phyloP scores from a whole-genome alignment of 2,329 filamentous ascomycete genomes.

The Tolypocladium sp. region DNA sequence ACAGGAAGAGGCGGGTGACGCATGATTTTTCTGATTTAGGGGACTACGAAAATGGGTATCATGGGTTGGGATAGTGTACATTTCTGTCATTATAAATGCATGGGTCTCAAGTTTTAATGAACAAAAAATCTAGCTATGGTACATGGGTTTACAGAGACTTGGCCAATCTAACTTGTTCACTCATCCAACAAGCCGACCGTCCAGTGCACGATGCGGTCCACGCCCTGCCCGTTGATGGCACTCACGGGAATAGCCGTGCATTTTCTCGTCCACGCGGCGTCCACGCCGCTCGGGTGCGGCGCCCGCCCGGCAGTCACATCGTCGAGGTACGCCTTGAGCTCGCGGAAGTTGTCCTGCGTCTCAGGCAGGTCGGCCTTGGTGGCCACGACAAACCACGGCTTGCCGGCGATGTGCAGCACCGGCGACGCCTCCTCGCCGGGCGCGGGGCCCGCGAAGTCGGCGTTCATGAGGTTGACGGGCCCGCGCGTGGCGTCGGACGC shows the following conservation, averaged over 20 bases:
- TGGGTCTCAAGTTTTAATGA: background rate
- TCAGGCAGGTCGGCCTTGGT: conserved; percentile 81
- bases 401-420: conserved; percentile 71
- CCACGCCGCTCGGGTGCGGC: conserved; percentile 63
- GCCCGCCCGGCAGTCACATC: conserved; percentile 51
- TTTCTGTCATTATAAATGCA: background rate
- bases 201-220: conserved; percentile 65
- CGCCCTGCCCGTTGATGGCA: conserved; percentile 78
- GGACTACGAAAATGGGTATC: background rate
- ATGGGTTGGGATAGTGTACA: background rate
- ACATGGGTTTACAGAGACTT: conserved; percentile 5
- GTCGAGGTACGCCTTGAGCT: conserved; percentile 62
- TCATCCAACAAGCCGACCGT: conserved; percentile 59
- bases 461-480: conserved; percentile 14
- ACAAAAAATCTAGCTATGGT: conserved; percentile 6
- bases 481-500: conserved; percentile 30
- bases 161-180: conserved; percentile 9
- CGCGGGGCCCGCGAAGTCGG: conserved; percentile 7
- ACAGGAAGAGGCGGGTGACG: background rate
- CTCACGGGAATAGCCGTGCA: conserved; percentile 75
- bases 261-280: conserved; percentile 48
- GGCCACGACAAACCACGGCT: conserved; percentile 94
- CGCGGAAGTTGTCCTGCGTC: conserved; percentile 68
- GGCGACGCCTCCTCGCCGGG: conserved; percentile 9
- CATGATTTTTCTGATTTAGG: background rate